These are phyloP conservation scores for Berkeleyomyces basicola DNA, from an alignment of 2,329 filamentous ascomycete species.

Conservation along the genomic window DNA sequence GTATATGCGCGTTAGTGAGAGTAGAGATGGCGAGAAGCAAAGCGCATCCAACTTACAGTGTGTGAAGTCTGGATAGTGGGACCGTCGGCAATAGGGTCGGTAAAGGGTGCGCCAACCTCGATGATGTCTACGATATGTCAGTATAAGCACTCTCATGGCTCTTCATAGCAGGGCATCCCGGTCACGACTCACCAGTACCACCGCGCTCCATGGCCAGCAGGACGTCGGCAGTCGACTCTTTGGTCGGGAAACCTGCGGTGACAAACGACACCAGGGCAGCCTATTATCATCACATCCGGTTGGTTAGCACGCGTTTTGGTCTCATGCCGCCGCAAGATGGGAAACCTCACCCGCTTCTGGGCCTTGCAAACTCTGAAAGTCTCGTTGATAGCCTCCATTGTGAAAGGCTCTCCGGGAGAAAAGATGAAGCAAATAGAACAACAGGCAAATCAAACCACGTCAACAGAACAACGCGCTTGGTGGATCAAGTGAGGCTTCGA, in stretches of 20 bases:
- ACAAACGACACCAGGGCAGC: conserved; percentile 88
- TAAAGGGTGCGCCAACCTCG: conserved; percentile 91
- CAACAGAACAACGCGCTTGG: neutral
- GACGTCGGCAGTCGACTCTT: conserved; percentile 68
- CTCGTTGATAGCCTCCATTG: conserved; percentile 41
- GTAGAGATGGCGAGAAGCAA: conserved; percentile 10
- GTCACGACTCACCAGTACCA: conserved; percentile 38
- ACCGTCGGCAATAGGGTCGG: conserved; percentile 93
- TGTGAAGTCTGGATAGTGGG: conserved; percentile 95
- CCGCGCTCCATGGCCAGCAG: conserved; percentile 82
- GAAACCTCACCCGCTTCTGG: conserved; percentile 34
- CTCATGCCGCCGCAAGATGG: neutral
- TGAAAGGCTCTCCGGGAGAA: conserved; percentile 15
- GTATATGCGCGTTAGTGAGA: conserved; percentile 16
- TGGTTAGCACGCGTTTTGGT: neutral
- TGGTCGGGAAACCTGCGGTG: conserved; percentile 77
- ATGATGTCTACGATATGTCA: conserved; percentile 48
- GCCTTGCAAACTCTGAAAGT: conserved; percentile 45
- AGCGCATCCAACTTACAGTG: conserved; percentile 31
- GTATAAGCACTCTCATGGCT: neutral
- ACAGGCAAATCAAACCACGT: neutral
- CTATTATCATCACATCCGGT: conserved; percentile 24
- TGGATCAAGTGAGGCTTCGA: neutral
- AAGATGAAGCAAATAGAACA: neutral
- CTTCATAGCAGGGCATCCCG: conserved; percentile 35